Percentiles rank a stretch among this genome's conserved stretches.
Evolutionary conservation across 2,329 filamentous ascomycete species (phyloP).

Genomic region (Huntiella decipiens): DNA sequence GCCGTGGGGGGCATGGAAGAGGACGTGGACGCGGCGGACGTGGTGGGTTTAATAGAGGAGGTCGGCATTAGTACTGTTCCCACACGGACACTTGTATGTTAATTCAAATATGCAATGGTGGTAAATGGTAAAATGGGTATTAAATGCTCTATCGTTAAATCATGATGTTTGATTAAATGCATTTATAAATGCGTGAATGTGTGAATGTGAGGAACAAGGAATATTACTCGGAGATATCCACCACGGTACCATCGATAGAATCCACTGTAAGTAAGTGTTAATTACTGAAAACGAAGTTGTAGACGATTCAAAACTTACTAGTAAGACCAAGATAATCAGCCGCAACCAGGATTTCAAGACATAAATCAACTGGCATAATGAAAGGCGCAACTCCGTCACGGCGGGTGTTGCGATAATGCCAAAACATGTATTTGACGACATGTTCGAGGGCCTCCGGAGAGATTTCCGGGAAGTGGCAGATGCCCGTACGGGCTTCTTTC

Average conservation of each 20-base stretch:
- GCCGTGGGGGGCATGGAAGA: slow-evolving; percentile 20
- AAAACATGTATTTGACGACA: slow-evolving; percentile 68
- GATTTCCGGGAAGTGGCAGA: slow-evolving; percentile 12
- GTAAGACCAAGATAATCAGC: slow-evolving; percentile 56
- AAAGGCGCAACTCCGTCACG: slow-evolving; percentile 51
- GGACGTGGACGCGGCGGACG: slow-evolving; percentile 20
- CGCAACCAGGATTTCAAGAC: slow-evolving; percentile 57
- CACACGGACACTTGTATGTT: background rate
- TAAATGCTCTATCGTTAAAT: no score
- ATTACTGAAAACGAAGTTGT: no score
- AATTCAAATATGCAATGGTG: no score
- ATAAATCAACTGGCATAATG: slow-evolving; percentile 60
- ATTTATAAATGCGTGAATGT: no score
- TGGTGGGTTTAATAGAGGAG: slow-evolving; percentile 16
- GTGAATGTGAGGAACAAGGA: no score
- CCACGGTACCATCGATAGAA: no score
- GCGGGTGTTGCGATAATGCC: slow-evolving; percentile 66
- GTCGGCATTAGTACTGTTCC: slow-evolving; percentile 3
- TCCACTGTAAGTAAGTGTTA: no score
- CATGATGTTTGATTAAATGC: no score
- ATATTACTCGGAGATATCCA: no score
- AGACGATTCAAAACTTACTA: slow-evolving; percentile 15
- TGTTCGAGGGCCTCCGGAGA: slow-evolving; percentile 53
- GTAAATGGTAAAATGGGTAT: no score
- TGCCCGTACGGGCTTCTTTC: slow-evolving; percentile 11